Evolutionary conservation across 768 basidiomycete genomes (phyloP), one percentile per base, ranked within the genome.

Genomic region (Crassisporium funariophilum): DNA sequence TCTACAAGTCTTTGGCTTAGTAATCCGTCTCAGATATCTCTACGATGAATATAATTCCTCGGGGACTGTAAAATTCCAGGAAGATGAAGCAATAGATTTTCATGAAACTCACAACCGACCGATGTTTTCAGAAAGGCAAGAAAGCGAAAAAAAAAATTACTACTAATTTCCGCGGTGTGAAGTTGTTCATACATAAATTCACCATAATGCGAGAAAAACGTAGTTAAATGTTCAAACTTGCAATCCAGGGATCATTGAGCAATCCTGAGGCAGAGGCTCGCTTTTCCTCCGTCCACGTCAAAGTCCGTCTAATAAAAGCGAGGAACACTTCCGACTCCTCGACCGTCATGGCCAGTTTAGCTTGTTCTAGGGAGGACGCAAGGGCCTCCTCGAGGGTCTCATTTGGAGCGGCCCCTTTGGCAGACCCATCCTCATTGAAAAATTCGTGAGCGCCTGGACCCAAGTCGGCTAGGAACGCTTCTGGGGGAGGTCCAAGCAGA

Each of bases 341-440:
- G 27, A 22, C 38, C 20, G 38, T 40, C 38, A 40, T 17, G 11
- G 38, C 21, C 38, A 17, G 15, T 40, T 40, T 40, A 12, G 16
- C 20, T 19, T 21, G 12, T 40, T 40, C 38, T 11, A 40, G 38
- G 11, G 38, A 40, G 20, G 38, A 40, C 20, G 38, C 38, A 40
- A 40, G 20, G 38, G 21, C 16, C 20, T 12, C 15, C 15, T 22
- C 21, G 10, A 21, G 38, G 4, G 10, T 22, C 21, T 40, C 38
- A 29, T 29, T 29, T 29, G 27, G 27, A 29, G 13, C 27, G 27
- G 27, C 13, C 27, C 12, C 38, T 22, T 40, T 40, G 38, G 38
- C 15, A 40, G 38, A 40, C 15, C 38, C 38, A 22, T 40, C 38
- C 38, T 16, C 38, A 22, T 40, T 40, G 38, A 40, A 40, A 40